phyloP scores from a whole-genome alignment of 176 grass and related monocot species.

The Miscanthus lutarioriparius region DNA sequence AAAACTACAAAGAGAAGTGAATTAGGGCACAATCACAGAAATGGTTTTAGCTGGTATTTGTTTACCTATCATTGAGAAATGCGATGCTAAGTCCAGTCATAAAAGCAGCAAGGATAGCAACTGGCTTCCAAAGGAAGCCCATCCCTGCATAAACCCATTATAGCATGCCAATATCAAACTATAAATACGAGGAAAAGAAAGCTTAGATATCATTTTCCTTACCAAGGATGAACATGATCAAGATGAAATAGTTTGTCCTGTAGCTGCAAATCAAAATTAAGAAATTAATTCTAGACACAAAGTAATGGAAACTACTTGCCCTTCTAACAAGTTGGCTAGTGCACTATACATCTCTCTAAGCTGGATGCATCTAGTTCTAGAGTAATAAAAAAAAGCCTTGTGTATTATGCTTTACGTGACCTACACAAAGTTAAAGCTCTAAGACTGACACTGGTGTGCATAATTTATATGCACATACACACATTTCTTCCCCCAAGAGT shows the following conservation, averaged over 20 bases:
- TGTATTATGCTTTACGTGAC: neutral
- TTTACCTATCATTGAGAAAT: conserved; percentile 93
- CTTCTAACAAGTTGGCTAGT: neutral
- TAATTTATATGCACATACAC: neutral
- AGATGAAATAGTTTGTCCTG: conserved; percentile 84
- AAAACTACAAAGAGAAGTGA: neutral
- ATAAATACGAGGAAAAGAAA: conserved; percentile 20
- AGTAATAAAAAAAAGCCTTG: neutral
- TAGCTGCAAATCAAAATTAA: conserved; percentile 56
- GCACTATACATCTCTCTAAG: neutral
- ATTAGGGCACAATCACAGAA: neutral
- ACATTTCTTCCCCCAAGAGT: neutral
- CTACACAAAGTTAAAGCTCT: neutral
- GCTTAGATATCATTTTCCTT: conserved; percentile 39
- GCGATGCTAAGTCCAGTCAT: conserved; percentile 82
- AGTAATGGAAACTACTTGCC: neutral
- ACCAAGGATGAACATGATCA: conserved; percentile 80
- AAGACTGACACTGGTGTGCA: neutral
- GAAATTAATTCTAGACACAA: conserved; percentile 1
- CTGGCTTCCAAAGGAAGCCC: conserved; percentile 82
- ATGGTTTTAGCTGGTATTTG: no score
- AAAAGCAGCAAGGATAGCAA: conserved; percentile 85
- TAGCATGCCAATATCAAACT: conserved; percentile 28
- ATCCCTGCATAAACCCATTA: conserved; percentile 51
- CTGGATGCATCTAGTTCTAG: neutral